A percentile compares a stretch with the other conserved stretches of the same genome.
These are phyloP conservation scores for Xenoacremonium recifei DNA, from an alignment of 2,329 filamentous ascomycete genomes.

Conservation along the genomic window DNA sequence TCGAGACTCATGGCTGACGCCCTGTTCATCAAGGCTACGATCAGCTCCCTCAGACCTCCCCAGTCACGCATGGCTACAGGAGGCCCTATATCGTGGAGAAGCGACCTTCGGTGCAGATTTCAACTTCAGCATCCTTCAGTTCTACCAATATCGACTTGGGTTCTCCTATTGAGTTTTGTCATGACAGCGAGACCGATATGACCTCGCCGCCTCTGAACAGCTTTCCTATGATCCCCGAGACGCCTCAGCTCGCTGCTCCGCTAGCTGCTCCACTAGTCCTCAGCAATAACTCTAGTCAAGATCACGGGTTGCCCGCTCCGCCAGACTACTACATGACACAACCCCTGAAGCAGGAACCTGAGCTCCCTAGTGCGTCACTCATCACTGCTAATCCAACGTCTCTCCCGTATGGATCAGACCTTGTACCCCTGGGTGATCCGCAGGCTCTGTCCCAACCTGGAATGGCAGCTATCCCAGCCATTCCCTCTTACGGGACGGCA, in stretches of 20 bases:
- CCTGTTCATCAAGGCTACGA: constrained; percentile 32
- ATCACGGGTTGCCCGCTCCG: constrained; percentile 12
- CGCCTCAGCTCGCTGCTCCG: constrained; percentile 14
- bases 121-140: constrained; percentile 17
- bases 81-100: constrained; percentile 32
- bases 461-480: constrained; percentile 10
- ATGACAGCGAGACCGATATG: constrained; percentile 16
- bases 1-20: constrained; percentile 11
- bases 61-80: constrained; percentile 27
- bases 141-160: constrained; percentile 11
- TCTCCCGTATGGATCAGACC: constrained; percentile 17
- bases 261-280: constrained; percentile 17
- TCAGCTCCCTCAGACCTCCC: constrained; percentile 23
- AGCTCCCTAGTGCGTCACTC: constrained; percentile 14
- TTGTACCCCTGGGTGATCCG: constrained; percentile 13
- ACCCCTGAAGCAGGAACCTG: constrained; percentile 19
- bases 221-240: constrained; percentile 20
- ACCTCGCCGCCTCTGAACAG: constrained; percentile 18
- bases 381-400: constrained; percentile 13
- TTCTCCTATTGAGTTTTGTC: constrained; percentile 11
- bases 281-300: constrained; percentile 13
- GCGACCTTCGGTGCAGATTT: constrained; percentile 21
- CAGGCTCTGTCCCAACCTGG: constrained; percentile 13
- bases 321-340: constrained; percentile 19
- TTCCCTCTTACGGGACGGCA: constrained; percentile 16